These are phyloP conservation scores for Neurospora sp. DNA, from an alignment of 495 filamentous ascomycete genomes.

Conservation along the genomic window DNA sequence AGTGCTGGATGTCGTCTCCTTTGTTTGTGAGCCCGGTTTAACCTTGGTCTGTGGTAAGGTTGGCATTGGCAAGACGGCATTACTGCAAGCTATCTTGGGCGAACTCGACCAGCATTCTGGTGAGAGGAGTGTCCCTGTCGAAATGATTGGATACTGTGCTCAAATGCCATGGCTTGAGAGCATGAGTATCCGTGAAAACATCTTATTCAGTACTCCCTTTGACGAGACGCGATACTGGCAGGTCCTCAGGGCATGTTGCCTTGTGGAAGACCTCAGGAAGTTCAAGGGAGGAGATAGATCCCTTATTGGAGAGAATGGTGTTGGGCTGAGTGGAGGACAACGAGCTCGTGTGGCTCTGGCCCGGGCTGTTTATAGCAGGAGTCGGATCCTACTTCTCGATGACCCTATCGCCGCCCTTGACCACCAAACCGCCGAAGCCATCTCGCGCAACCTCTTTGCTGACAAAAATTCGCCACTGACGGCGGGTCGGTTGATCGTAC, in stretches of 20 bases:
- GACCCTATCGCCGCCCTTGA: constrained; percentile 93
- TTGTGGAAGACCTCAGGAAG: constrained; percentile 79
- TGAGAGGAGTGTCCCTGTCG: constrained; percentile 46
- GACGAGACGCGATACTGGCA: constrained; percentile 76
- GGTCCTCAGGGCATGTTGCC: constrained; percentile 83
- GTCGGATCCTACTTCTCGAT: constrained; percentile 88
- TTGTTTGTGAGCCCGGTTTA: constrained; percentile 53
- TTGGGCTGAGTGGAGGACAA: constrained; percentile 91
- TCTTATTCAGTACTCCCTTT: constrained; percentile 64
- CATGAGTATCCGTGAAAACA: constrained; percentile 82
- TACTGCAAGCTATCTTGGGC: constrained; percentile 68
- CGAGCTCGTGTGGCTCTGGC: constrained; percentile 88
- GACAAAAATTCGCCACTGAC: constrained; percentile 45
- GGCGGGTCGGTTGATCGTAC: constrained; percentile 50
- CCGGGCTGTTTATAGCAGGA: constrained; percentile 83
- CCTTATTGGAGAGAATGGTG: constrained; percentile 91
- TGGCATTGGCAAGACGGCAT: constrained; percentile 68
- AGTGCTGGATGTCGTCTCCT: constrained; percentile 52
- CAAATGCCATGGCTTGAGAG: constrained; percentile 87
- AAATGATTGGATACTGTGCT: constrained; percentile 70
- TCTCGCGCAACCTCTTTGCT: constrained; percentile 57
- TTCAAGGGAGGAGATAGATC: constrained; percentile 91
- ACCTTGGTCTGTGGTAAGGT: constrained; percentile 60
- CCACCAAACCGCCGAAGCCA: constrained; percentile 65
- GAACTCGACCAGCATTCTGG: constrained; percentile 62